Conservation (phyloP, 495 filamentous ascomycete genomes). For the Talaromyces trachyspermus region DNA sequence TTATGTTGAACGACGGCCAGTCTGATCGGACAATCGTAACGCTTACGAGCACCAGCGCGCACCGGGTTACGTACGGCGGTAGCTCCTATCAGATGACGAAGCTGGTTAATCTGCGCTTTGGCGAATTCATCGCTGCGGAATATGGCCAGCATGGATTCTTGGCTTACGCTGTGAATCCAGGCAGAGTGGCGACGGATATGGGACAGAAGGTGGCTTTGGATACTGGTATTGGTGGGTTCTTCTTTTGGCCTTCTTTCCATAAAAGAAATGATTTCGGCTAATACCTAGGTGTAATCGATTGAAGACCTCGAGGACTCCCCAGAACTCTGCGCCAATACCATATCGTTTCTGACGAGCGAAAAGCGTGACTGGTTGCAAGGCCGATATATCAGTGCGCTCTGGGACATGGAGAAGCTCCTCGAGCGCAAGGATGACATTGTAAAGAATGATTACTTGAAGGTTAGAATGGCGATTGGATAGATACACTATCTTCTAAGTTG, state of each 20-base stretch:
- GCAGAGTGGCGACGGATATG: conserved; percentile 34
- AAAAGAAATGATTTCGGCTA: too few relatives aligned
- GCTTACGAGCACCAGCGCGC: conserved; percentile 24
- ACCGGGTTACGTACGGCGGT: conserved; percentile 12
- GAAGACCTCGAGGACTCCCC: conserved; percentile 20
- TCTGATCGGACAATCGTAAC: conserved; percentile 27
- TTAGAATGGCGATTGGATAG: too few relatives aligned
- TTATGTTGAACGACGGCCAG: conserved; percentile 37
- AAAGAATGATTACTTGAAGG: conserved; percentile 28
- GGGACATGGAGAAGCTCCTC: conserved; percentile 42
- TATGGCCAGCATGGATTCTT: conserved; percentile 34
- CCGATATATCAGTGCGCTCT: conserved; percentile 27
- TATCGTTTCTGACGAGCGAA: conserved; percentile 28
- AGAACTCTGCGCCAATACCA: conserved; percentile 28
- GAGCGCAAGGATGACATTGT: conserved; percentile 34
- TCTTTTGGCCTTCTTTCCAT: too few relatives aligned
- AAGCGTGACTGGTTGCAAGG: conserved; percentile 31
- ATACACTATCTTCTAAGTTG: too few relatives aligned
- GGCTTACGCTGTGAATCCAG: conserved; percentile 35
- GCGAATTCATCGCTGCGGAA: conserved; percentile 34
- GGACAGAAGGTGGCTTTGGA: too few relatives aligned
- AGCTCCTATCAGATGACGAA: conserved; percentile 36
- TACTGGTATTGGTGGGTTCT: too few relatives aligned
- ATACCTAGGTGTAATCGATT: too few relatives aligned
- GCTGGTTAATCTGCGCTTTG: conserved; percentile 29